Evolutionary conservation across 768 basidiomycete genomes (phyloP).

Genomic region (Suillus subalutaceus): DNA sequence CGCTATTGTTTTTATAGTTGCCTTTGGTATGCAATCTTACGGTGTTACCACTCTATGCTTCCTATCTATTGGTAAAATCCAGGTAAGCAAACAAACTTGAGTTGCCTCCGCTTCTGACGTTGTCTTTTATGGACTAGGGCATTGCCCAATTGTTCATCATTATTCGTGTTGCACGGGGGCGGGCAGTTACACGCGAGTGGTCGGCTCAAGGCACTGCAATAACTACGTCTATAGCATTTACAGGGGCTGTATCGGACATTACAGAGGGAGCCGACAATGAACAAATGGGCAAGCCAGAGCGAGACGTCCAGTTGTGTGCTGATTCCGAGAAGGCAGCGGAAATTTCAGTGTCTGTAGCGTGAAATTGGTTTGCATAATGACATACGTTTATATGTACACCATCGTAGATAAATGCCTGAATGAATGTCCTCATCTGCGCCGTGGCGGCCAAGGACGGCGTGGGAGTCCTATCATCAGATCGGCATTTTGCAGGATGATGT

Average conservation of each 20-base stretch:
- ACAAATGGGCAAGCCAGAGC: neutral
- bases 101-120: neutral
- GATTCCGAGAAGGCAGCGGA: neutral
- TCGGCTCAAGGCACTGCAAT: neutral
- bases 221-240: neutral
- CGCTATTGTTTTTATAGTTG: conserved; percentile 34
- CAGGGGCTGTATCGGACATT: neutral
- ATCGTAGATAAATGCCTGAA: neutral
- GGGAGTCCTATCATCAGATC: neutral
- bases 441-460: neutral
- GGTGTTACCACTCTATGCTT: neutral
- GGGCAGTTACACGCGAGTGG: conserved; percentile 19
- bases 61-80: neutral
- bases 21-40: conserved; percentile 28
- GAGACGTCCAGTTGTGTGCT: too few relatives aligned
- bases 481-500: neutral
- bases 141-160: conserved; percentile 40
- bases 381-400: neutral
- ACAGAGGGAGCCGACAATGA: neutral
- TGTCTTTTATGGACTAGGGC: conserved; percentile 22
- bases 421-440: neutral
- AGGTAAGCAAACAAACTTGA: neutral
- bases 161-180: conserved; percentile 36
- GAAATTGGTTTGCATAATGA: neutral
- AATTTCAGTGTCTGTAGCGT: too few relatives aligned